Conservation (phyloP, 192 early-diverging fungal species). For the Mortierella hygrophila region DNA sequence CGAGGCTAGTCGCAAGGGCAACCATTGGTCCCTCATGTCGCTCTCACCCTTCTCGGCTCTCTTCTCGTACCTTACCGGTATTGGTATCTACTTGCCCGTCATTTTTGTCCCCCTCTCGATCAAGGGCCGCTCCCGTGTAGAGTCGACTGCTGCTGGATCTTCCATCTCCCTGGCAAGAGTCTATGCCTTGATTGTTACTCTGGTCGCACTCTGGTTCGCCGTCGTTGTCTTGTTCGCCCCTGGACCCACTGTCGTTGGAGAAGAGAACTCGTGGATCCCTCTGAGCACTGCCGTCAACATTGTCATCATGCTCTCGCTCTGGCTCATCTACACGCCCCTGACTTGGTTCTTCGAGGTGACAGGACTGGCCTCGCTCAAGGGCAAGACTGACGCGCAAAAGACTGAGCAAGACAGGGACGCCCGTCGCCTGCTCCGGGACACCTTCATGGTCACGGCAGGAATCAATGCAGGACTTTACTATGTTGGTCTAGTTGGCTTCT, state of each 20-base stretch:
- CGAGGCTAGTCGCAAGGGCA: constrained; percentile 23
- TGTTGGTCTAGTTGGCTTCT: neutral
- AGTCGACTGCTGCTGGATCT: neutral
- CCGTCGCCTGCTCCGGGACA: neutral
- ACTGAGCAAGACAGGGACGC: neutral
- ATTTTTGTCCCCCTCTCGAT: constrained; percentile 16
- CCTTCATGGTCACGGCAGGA: neutral
- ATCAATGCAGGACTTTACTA: constrained; percentile 6
- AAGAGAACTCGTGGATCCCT: constrained; percentile 6
- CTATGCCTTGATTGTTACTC: neutral
- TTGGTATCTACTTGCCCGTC: constrained; percentile 14
- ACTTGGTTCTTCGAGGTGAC: constrained; percentile 3
- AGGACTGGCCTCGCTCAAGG: neutral
- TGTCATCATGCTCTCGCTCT: neutral
- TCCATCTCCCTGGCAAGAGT: constrained; percentile 12
- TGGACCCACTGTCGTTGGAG: constrained; percentile 5
- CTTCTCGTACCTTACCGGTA: constrained; percentile 11
- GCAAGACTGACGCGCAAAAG: neutral
- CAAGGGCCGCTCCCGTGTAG: neutral
- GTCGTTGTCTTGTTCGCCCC: neutral
- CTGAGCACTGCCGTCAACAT: neutral
- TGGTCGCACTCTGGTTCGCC: neutral
- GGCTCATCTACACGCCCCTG: constrained; percentile 19
- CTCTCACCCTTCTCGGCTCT: constrained; percentile 7
- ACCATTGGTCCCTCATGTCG: constrained; percentile 14